These are phyloP conservation scores for Ocimum tenuiflorum DNA, from an alignment of 257 asterid genomes.

Conservation along the genomic window DNA sequence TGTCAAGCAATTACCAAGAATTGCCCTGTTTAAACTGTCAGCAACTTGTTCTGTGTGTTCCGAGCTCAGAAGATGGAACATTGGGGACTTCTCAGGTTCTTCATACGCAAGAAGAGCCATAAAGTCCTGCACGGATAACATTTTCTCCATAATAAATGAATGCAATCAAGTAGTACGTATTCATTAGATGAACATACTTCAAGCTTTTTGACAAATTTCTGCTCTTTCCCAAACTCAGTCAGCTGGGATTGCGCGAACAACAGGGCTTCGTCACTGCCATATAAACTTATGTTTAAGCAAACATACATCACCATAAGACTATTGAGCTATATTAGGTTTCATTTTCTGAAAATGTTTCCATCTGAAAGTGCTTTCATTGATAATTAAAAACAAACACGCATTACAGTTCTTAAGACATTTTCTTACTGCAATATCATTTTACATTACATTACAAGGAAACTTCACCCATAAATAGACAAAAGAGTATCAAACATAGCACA, in stretches of 20 bases:
- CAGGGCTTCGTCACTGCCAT: conserved; percentile 86
- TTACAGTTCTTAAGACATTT: neutral
- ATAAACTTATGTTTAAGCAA: conserved; percentile 1
- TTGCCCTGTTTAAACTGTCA: conserved; percentile 73
- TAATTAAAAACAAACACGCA: neutral
- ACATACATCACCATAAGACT: neutral
- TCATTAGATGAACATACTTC: conserved; percentile 43
- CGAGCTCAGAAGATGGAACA: conserved; percentile 74
- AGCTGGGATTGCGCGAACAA: conserved; percentile 72
- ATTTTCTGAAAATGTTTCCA: neutral
- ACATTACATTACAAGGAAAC: neutral
- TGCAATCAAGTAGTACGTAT: neutral
- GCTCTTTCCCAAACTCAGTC: conserved; percentile 71
- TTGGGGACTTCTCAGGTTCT: conserved; percentile 89
- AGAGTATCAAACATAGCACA: neutral
- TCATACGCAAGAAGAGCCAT: conserved; percentile 82
- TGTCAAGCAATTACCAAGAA: conserved; percentile 47
- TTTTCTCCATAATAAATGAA: conserved; percentile 3
- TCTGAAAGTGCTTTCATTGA: neutral
- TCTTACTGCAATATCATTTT: neutral
- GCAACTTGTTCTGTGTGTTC: conserved; percentile 80
- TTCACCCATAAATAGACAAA: neutral
- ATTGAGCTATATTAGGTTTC: neutral
- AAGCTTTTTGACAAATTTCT: conserved; percentile 62
- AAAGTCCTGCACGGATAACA: conserved; percentile 47